phyloP scores from a whole-genome alignment of 1,139 yeast species.

The Candida pseudoviswanathii region DNA sequence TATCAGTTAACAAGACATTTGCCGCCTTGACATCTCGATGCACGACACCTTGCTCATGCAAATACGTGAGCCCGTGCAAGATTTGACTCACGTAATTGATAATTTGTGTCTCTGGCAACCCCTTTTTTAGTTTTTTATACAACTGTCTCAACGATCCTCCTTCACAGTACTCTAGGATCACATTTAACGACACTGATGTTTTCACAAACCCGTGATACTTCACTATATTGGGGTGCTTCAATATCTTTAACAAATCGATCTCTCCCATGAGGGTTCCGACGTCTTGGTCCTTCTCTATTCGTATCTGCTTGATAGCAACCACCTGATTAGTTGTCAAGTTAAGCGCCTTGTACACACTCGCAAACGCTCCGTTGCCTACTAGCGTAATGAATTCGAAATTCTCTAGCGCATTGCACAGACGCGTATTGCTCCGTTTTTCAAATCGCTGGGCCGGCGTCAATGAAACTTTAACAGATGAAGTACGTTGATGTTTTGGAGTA shows the following conservation, averaged over 20 bases:
- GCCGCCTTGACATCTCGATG: conserved; percentile 94
- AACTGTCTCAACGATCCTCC: conserved; percentile 82
- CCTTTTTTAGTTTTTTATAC: conserved; percentile 56
- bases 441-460: conserved; percentile 57
- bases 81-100: conserved; percentile 68
- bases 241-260: conserved; percentile 76
- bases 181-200: conserved; percentile 64
- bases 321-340: conserved; percentile 66
- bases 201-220: conserved; percentile 88
- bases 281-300: conserved; percentile 51
- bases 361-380: conserved; percentile 94
- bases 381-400: conserved; percentile 65
- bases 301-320: conserved; percentile 85
- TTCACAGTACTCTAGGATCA: conserved; percentile 75
- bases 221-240: conserved; percentile 85
- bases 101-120: conserved; percentile 63
- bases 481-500: conserved; percentile 27
- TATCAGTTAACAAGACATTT: conserved; percentile 83
- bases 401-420: conserved; percentile 47
- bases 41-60: conserved; percentile 72
- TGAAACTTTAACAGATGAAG: conserved; percentile 45
- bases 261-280: conserved; percentile 71
- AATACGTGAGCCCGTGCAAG: conserved; percentile 66
- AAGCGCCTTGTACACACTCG: conserved; percentile 83
- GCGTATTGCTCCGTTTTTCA: conserved; percentile 43